Percentiles rank a stretch among this genome's conserved stretches.
Evolutionary conservation across 768 basidiomycete species (phyloP).

Genomic region (Ramaria sp.): DNA sequence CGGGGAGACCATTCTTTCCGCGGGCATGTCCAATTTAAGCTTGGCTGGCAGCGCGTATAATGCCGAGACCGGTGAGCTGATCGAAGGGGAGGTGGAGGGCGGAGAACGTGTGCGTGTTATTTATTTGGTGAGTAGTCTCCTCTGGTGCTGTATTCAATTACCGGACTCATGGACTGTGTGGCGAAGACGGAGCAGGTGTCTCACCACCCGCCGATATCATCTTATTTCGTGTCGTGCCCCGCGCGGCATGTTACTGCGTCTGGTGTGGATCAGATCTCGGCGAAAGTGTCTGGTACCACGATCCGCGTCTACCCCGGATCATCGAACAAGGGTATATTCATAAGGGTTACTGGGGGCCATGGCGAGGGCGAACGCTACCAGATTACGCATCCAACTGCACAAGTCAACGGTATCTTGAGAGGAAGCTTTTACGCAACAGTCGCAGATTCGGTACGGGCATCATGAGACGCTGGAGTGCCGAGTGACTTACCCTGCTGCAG

Average conservation of each 20-base stretch:
- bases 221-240: conserved; percentile 72
- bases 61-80: conserved; percentile 18
- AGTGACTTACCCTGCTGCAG: background rate
- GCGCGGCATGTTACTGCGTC: conserved; percentile 55
- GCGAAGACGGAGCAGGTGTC: conserved; percentile 80
- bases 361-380: conserved; percentile 77
- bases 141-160: background rate
- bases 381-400: conserved; percentile 82
- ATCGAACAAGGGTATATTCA: conserved; percentile 81
- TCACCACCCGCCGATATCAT: conserved; percentile 93
- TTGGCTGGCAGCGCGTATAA: conserved; percentile 27
- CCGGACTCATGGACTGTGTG: background rate
- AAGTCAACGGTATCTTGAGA: conserved; percentile 85
- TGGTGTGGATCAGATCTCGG: conserved; percentile 90
- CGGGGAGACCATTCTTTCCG: conserved; percentile 35
- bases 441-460: conserved; percentile 38
- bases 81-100: conserved; percentile 24
- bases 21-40: conserved; percentile 51
- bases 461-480: background rate
- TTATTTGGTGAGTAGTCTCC: conserved; percentile 36
- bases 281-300: conserved; percentile 82
- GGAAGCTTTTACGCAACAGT: conserved; percentile 90
- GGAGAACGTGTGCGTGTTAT: conserved; percentile 51
- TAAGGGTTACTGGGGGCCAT: conserved; percentile 61
- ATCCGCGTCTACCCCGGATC: conserved; percentile 75